A percentile compares a stretch with the other conserved stretches of the same genome.
Evolutionary conservation across 106 monocot species (phyloP).

Genomic region (Allium cepa): DNA sequence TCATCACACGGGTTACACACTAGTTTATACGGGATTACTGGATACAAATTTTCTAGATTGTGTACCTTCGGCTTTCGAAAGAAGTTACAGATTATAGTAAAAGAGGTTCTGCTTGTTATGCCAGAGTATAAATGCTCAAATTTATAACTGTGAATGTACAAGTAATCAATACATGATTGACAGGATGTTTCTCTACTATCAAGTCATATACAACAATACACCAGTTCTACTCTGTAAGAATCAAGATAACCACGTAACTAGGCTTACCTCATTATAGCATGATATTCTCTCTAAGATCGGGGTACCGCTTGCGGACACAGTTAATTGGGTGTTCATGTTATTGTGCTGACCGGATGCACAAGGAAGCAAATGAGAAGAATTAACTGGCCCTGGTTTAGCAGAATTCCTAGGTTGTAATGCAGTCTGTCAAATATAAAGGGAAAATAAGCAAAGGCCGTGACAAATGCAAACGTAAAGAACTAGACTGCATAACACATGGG

Average conservation of each 20-base stretch:
- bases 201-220: neutral
- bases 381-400: slow-evolving; percentile 1
- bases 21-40: no score
- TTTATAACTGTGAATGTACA: no score
- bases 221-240: neutral
- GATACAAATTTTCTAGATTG: no score
- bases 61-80: no score
- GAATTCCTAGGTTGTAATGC: neutral
- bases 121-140: no score
- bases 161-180: no score
- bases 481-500: no score
- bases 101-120: no score
- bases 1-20: no score
- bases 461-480: no score
- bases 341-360: neutral
- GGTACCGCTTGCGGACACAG: slow-evolving; percentile 2
- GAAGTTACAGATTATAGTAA: no score
- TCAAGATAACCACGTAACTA: neutral
- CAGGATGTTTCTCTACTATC: no score
- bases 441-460: neutral
- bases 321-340: slow-evolving; percentile 1
- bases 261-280: slow-evolving; percentile 17
- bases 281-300: slow-evolving; percentile 2
- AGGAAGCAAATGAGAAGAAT: slow-evolving; percentile 2
- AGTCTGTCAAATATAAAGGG: slow-evolving; percentile 11